phyloP scores from a whole-genome alignment of 495 filamentous ascomycete species.

The Aspergillus diversus region DNA sequence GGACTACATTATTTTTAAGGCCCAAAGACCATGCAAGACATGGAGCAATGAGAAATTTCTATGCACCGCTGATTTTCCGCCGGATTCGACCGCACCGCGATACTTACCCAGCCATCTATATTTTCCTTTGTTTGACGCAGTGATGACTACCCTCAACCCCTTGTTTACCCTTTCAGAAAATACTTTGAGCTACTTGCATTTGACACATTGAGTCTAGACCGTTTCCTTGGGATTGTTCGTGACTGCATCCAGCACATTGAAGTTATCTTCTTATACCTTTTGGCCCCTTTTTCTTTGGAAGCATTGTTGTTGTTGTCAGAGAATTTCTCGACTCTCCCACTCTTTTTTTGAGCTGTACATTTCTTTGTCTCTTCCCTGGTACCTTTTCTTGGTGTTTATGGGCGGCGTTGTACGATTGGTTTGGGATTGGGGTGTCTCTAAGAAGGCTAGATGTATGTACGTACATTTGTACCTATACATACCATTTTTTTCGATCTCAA shows the following conservation, averaged over 20 bases:
- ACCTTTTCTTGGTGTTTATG: slow-evolving; percentile 20
- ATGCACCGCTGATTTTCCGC: slow-evolving; percentile 18
- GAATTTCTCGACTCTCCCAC: slow-evolving; percentile 6
- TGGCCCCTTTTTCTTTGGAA: slow-evolving; percentile 14
- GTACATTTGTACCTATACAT: slow-evolving; percentile 19
- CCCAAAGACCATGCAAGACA: slow-evolving; percentile 27
- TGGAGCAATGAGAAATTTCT: slow-evolving; percentile 31
- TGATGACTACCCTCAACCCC: slow-evolving; percentile 31
- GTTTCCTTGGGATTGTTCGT: slow-evolving; percentile 9
- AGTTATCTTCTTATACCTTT: slow-evolving; percentile 9
- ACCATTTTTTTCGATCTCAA: slow-evolving; percentile 11
- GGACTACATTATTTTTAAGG: slow-evolving; percentile 21
- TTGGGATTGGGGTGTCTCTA: slow-evolving; percentile 16
- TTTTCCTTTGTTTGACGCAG: slow-evolving; percentile 46
- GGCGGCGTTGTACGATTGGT: slow-evolving; percentile 18
- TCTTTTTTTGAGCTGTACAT: slow-evolving; percentile 26
- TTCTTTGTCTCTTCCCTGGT: slow-evolving; percentile 14
- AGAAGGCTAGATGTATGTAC: slow-evolving; percentile 17
- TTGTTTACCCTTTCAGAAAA: slow-evolving; percentile 25
- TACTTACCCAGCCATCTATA: slow-evolving; percentile 9
- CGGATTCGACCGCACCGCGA: slow-evolving; percentile 12
- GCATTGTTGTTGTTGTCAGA: slow-evolving; percentile 3
- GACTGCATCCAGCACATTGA: slow-evolving; percentile 4
- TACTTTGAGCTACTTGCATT: slow-evolving; percentile 42
- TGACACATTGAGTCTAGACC: slow-evolving; percentile 25